Conservation (phyloP, 192 early-diverging fungal genomes). For the Podochytrium sp. region DNA sequence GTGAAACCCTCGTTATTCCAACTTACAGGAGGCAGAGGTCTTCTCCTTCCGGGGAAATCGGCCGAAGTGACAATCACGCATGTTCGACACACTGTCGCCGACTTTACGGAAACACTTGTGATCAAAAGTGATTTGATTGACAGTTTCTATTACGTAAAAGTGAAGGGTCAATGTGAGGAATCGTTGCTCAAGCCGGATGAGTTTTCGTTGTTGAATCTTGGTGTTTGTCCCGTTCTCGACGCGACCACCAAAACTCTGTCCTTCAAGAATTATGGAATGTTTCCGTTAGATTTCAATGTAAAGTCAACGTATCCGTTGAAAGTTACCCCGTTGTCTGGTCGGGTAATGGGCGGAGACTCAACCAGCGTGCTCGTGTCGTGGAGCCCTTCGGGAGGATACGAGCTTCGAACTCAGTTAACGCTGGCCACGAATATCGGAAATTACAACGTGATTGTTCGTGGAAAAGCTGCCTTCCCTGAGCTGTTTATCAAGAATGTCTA, state of each 20-base stretch:
- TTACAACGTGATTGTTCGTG: constrained; percentile 58
- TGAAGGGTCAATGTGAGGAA: constrained; percentile 66
- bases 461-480: constrained; percentile 67
- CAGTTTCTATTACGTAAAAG: constrained; percentile 50
- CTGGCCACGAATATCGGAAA: constrained; percentile 64
- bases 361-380: constrained; percentile 48
- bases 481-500: constrained; percentile 53
- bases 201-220: constrained; percentile 59
- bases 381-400: constrained; percentile 66
- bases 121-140: constrained; percentile 62
- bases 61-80: constrained; percentile 54
- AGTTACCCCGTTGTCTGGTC: constrained; percentile 45
- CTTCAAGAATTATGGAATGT: constrained; percentile 62
- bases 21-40: constrained; percentile 51
- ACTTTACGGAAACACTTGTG: constrained; percentile 55
- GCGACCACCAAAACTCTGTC: constrained; percentile 49
- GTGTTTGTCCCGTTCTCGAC: constrained; percentile 64
- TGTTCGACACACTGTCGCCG: constrained; percentile 51
- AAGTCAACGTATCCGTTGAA: constrained; percentile 64
- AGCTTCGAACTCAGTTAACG: constrained; percentile 58
- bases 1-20: constrained; percentile 57
- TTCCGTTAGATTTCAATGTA: constrained; percentile 52
- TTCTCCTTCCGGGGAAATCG: constrained; percentile 46
- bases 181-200: constrained; percentile 60
- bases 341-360: constrained; percentile 48